Percentiles rank a stretch among this genome's conserved stretches.
These are phyloP conservation scores for Cicer arietinum DNA, from an alignment of 306 rosid species.

Conservation along the genomic window DNA sequence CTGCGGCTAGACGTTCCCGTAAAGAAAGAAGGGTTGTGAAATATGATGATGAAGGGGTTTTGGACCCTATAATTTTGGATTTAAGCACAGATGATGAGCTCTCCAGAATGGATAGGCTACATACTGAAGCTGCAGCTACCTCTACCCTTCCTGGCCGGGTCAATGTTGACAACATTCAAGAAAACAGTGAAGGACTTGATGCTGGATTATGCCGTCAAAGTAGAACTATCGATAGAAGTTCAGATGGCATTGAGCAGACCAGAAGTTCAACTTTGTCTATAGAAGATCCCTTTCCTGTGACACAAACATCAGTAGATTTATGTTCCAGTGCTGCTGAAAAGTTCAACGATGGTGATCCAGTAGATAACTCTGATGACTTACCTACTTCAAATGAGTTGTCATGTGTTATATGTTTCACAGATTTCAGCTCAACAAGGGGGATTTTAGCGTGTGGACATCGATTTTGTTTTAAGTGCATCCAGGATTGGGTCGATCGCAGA, in stretches of 20 bases:
- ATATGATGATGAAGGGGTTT: slow-evolving; percentile 30
- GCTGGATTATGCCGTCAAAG: slow-evolving; percentile 46
- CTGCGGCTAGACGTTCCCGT: slow-evolving; percentile 52
- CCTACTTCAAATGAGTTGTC: slow-evolving; percentile 65
- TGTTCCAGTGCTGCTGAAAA: slow-evolving; percentile 50
- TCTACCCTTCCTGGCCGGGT: slow-evolving; percentile 49
- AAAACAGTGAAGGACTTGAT: slow-evolving; percentile 47
- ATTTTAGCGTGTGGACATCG: slow-evolving; percentile 89
- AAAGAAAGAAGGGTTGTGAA: slow-evolving; percentile 61
- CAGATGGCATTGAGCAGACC: slow-evolving; percentile 50
- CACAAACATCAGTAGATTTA: slow-evolving; percentile 49
- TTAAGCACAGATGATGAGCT: slow-evolving; percentile 45
- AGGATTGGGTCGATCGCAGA: slow-evolving; percentile 72
- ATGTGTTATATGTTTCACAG: slow-evolving; percentile 88
- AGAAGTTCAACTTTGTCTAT: slow-evolving; percentile 37
- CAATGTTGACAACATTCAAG: slow-evolving; percentile 39
- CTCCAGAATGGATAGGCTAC: slow-evolving; percentile 40
- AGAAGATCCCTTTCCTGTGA: slow-evolving; percentile 46
- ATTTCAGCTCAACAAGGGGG: slow-evolving; percentile 76
- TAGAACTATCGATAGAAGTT: slow-evolving; percentile 40
- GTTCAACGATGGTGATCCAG: slow-evolving; percentile 36
- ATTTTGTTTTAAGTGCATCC: slow-evolving; percentile 83
- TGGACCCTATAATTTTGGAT: slow-evolving; percentile 47
- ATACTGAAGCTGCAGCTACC: slow-evolving; percentile 41
- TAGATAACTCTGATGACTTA: slow-evolving; percentile 43